Conservation (phyloP, 495 filamentous ascomycete species). For the Aspergillus biplanus region DNA sequence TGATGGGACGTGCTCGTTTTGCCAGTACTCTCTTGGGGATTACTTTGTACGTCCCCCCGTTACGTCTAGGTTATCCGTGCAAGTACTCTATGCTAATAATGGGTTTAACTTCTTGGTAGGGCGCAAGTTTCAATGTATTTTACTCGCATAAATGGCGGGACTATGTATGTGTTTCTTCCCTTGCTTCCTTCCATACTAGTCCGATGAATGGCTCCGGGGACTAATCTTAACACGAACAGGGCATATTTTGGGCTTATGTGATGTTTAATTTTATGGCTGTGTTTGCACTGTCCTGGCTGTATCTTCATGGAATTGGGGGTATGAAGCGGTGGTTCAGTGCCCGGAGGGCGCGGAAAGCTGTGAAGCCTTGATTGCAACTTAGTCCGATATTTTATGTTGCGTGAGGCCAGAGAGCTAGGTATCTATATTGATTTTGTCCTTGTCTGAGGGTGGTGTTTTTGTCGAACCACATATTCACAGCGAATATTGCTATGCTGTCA, state of each 20-base stretch:
- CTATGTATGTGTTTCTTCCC: conserved; percentile 49
- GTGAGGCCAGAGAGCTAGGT: background rate
- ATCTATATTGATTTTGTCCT: background rate
- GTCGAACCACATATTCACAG: too few species aligned
- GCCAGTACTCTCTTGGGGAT: conserved; percentile 60
- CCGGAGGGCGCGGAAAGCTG: conserved; percentile 42
- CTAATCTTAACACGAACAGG: conserved; percentile 28
- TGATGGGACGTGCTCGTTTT: conserved; percentile 60
- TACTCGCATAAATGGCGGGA: conserved; percentile 65
- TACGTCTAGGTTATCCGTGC: background rate
- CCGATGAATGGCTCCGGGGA: background rate
- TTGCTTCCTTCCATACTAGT: background rate
- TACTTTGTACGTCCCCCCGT: conserved; percentile 51
- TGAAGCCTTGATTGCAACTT: background rate
- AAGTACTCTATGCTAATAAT: background rate
- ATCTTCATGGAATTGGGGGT: conserved; percentile 50
- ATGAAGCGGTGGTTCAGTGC: conserved; percentile 47
- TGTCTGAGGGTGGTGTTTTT: too few species aligned
- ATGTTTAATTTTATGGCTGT: conserved; percentile 58
- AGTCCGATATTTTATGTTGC: background rate
- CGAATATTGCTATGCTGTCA: too few species aligned
- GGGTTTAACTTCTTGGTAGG: conserved; percentile 33
- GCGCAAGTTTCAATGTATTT: conserved; percentile 49
- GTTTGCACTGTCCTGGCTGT: conserved; percentile 57
- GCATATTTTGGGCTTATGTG: conserved; percentile 59